Conservation (phyloP, 345 rosid genomes). For the Lenwebbia sp. region DNA sequence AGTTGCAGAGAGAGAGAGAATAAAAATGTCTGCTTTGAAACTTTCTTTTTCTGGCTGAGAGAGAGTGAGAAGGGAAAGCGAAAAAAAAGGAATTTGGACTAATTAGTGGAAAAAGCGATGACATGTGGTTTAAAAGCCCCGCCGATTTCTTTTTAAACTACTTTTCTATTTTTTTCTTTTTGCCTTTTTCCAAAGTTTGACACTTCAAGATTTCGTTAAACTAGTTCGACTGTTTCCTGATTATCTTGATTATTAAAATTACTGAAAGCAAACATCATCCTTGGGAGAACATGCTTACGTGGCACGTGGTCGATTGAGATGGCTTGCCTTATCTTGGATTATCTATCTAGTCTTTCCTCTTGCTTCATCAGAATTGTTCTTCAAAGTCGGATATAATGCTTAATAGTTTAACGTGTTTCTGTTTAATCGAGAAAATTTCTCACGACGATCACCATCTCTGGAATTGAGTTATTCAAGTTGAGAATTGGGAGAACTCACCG, state of each 20-base stretch:
- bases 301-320: not conserved
- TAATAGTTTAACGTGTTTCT: too few relatives aligned
- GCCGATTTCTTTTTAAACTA: not conserved
- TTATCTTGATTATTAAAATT: not conserved
- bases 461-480: not conserved
- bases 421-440: not conserved
- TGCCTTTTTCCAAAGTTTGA: not conserved
- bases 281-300: not conserved
- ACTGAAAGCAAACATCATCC: not conserved
- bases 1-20: slow-evolving; percentile 8
- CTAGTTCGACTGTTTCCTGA: not conserved
- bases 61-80: not conserved
- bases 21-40: not conserved
- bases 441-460: not conserved
- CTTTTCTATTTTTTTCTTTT: not conserved
- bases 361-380: too few relatives aligned
- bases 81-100: not conserved
- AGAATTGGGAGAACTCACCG: not conserved
- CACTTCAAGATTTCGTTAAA: not conserved
- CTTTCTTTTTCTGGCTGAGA: not conserved
- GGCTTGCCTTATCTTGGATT: not conserved
- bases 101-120: not conserved
- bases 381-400: not conserved
- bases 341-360: not conserved
- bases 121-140: not conserved